Evolutionary conservation across 1,139 yeast genomes (phyloP), one percentile per base, ranked within the genome.

Genomic region (Magnusiomyces ingens): DNA sequence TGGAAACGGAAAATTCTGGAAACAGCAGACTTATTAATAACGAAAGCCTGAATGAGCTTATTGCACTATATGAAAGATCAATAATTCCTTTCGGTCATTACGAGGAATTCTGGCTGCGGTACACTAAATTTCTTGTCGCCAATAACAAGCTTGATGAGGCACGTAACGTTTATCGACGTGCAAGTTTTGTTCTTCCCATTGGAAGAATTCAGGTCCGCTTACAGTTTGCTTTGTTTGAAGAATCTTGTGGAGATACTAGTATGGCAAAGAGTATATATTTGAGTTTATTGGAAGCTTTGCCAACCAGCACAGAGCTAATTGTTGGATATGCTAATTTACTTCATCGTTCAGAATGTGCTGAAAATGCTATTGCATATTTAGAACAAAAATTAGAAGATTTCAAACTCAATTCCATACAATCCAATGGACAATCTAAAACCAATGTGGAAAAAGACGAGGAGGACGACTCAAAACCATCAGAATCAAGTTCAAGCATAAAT

Each of bases 51-150:
- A n/a, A 32, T 8, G 48, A 45, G 19, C 21, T 12, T 8, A 3
- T 45, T 8, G 71, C 77, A 38, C 63, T 77, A 1, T 87, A 82
- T 62, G 84, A 82, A 59, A 68, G 68, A 3, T 69, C 68, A 0
- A 58, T 84, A 4, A 71, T 80, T 3, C 69, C 79, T 0, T 75
- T 82, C 2, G 81, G 82, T 0, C 65, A 70, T 15, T 79, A 83
- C 58, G 77, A 79, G 1, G 72, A 71, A 43, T 71, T 85, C 49
- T 86, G 94, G 91, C 64, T 83, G 26, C 76, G 81, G 51, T 84
- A 80, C 62, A 70, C 80, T 1, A 75, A 86, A 15, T 72, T 71
- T 71, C 60, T 70, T 50, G 52, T 66, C 6, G 65, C 68, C 2
- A 52, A 53, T 2, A 49, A 51, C 6, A 38, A 52, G 41, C 17